Base-by-base conservation (phyloP, 2,329 filamentous ascomycete species). In the Atkinsonella texensis region DNA sequence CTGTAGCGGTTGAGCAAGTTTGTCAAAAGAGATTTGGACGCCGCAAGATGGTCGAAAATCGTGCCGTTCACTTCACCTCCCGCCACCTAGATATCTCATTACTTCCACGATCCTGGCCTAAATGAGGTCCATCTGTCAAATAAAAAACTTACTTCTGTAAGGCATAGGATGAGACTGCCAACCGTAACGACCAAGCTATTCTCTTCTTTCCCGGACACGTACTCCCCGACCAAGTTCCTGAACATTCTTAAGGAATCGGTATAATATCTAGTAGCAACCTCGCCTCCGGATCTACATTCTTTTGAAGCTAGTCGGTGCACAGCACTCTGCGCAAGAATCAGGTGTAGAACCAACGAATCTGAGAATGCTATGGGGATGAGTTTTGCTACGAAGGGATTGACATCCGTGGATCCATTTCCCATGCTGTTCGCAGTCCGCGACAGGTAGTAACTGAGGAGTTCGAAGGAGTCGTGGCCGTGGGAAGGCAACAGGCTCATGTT, bases 381-480 rank as follows among this genome's bases (percentile, higher is more conserved):
- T 49, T 74, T 70, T 28, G 68, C 66, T 17, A 74, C 59, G 48
- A 74, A 73, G 0, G 71, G 72, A 43, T 75, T 74, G 42, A 70
- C 61, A 1, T 67, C 63, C 0, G 71, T 73, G 1, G 72, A 71
- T 0, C 70, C 71, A 50, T 74, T 74, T 33, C 69, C 71, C 71
- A 74, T 74, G 48, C 69, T 72, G 43, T 68, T 67, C 15, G 70
- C 68, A 0, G 71, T 74, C 1, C 68, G 69, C 1, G 63, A 59
- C 6, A 74, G 55, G 54, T 74, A 75, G 57, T 74, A 72, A 51
- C 67, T 69, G 10, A 75, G 63, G 5, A 74, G 63, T 46, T 73
- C 71, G 62, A 68, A 68, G 52, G 62, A 74, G 59, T 63, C 68
- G 18, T 61, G 62, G 1, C 60, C 58, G 32, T 63, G 59, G 3